Conservation (phyloP, 2,329 filamentous ascomycete species). For the Furcasterigmium sp. region DNA sequence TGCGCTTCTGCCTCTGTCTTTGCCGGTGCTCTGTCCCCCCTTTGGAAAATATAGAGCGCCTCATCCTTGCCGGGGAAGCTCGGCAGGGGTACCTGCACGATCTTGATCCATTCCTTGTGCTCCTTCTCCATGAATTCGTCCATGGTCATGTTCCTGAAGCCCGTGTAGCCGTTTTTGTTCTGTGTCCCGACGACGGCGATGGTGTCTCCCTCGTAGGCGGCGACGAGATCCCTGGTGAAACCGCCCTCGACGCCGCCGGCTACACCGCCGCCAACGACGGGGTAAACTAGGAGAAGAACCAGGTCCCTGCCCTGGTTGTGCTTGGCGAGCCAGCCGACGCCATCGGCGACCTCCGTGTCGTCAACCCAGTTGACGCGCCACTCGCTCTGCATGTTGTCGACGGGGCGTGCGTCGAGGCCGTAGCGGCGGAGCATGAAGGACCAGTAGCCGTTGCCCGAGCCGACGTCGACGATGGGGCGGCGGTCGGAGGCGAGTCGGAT, state of each 20-base stretch:
- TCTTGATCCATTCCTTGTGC: conserved; percentile 51
- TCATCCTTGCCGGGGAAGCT: conserved; percentile 77
- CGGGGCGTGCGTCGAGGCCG: conserved; percentile 45
- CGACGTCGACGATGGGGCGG: conserved; percentile 57
- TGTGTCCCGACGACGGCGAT: conserved; percentile 71
- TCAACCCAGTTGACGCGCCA: conserved; percentile 66
- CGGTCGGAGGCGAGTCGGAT: conserved; percentile 51
- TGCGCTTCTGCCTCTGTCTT: too few relatives aligned
- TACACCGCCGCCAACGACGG: conserved; percentile 58
- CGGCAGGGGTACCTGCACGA: conserved; percentile 61
- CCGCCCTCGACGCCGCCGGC: conserved; percentile 58
- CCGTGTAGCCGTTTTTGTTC: conserved; percentile 70
- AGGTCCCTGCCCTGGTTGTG: conserved; percentile 45
- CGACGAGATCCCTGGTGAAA: conserved; percentile 60
- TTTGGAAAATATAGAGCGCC: conserved; percentile 62
- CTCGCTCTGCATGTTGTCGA: conserved; percentile 63
- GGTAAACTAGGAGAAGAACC: conserved; percentile 67
- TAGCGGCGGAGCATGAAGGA: conserved; percentile 61
- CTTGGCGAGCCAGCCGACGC: conserved; percentile 49
- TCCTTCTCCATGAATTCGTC: conserved; percentile 61
- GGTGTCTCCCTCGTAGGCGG: conserved; percentile 56
- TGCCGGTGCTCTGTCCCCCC: conserved; percentile 31
- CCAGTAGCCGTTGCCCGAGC: conserved; percentile 73
- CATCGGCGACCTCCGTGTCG: conserved; percentile 61
- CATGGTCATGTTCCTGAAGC: conserved; percentile 57